These are phyloP conservation scores for Chaetomiaceae sp. DNA, from an alignment of 2,329 filamentous ascomycete genomes.

Conservation along the genomic window DNA sequence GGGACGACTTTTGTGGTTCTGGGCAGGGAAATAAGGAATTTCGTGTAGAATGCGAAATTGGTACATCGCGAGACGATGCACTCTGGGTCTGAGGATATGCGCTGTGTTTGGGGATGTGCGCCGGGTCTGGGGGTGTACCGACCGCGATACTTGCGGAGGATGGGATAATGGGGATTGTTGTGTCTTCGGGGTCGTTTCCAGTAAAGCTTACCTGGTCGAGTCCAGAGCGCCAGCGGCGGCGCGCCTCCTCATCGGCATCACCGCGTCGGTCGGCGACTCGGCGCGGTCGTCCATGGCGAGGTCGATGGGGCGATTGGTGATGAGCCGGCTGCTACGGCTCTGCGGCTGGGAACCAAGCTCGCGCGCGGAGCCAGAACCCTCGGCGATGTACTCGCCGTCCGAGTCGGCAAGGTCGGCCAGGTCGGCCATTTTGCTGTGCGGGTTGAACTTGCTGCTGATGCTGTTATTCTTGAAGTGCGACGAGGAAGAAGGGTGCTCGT, in stretches of 20 bases:
- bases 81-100: too few species aligned
- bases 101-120: too few species aligned
- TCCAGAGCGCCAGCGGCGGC: conserved; percentile 3
- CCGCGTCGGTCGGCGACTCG: conserved; percentile 31
- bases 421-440: not conserved
- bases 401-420: not conserved
- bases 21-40: too few species aligned
- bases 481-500: too few species aligned
- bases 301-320: not conserved
- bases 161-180: not conserved
- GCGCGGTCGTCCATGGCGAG: conserved; percentile 2
- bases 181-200: too few species aligned
- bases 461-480: too few species aligned
- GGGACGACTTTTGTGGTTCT: too few species aligned
- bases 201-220: conserved; percentile 13
- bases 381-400: not conserved
- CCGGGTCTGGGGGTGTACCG: too few species aligned
- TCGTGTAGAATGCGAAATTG: too few species aligned
- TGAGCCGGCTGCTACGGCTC: not conserved
- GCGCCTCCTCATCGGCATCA: conserved; percentile 28
- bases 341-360: too few species aligned
- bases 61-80: too few species aligned
- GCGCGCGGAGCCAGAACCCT: not conserved
- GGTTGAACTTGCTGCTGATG: not conserved
- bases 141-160: not conserved